Conservation (phyloP, 257 asterid species). For the Fraxinus americana region DNA sequence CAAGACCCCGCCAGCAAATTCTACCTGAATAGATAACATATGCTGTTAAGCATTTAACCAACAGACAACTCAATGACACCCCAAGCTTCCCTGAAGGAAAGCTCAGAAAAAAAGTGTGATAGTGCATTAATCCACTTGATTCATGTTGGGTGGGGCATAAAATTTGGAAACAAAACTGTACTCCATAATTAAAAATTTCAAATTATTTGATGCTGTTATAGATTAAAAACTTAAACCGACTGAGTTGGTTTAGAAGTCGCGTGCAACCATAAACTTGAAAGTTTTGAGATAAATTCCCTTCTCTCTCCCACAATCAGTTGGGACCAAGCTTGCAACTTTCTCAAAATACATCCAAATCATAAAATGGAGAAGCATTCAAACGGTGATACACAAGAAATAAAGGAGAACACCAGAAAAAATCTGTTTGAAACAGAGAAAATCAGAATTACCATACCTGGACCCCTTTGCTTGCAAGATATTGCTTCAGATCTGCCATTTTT, state of each 20-base stretch:
- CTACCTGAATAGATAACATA: conserved; percentile 55
- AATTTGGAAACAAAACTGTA: neutral
- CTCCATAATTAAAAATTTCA: neutral
- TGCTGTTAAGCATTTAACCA: neutral
- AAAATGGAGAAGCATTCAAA: conserved; percentile 2
- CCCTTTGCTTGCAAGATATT: conserved; percentile 91
- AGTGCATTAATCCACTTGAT: neutral
- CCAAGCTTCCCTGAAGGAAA: neutral
- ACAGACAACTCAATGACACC: neutral
- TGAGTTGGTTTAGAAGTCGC: neutral
- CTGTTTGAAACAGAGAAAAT: neutral
- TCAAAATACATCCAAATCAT: neutral
- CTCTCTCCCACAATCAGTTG: neutral
- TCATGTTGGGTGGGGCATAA: neutral
- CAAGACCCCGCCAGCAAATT: conserved; percentile 84
- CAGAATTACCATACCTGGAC: conserved; percentile 55
- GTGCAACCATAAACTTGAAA: neutral
- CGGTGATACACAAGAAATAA: neutral
- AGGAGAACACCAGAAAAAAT: neutral
- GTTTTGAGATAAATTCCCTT: neutral
- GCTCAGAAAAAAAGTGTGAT: neutral
- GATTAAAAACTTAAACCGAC: neutral
- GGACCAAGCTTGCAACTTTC: neutral
- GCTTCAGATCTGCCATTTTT: conserved; percentile 98
- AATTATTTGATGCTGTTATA: neutral